Conservation (phyloP, 805 yeast species). For the Ogataea angusta region DNA sequence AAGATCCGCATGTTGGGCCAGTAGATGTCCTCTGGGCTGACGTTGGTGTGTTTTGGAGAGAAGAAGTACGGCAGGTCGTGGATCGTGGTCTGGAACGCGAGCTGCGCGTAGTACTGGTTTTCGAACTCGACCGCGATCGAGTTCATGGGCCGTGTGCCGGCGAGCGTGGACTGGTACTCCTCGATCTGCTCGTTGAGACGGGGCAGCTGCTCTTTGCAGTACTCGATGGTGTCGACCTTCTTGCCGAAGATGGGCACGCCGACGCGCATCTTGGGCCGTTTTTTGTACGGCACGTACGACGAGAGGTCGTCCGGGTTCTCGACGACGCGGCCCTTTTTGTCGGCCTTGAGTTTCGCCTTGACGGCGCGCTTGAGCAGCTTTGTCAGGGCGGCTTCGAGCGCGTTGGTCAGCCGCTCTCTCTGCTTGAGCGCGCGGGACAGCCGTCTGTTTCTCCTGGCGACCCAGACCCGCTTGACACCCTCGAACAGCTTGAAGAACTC, state of each 20-base stretch:
- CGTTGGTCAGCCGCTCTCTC: slow-evolving; percentile 57
- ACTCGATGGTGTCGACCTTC: slow-evolving; percentile 61
- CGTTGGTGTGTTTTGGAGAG: slow-evolving; percentile 58
- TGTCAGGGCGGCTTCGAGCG: slow-evolving; percentile 67
- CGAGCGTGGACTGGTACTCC: slow-evolving; percentile 49
- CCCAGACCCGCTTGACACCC: slow-evolving; percentile 81
- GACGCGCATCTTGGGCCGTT: slow-evolving; percentile 59
- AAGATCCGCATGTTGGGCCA: slow-evolving; percentile 75
- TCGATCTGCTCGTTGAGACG: slow-evolving; percentile 53
- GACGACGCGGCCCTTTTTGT: slow-evolving; percentile 55
- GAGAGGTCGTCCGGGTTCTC: slow-evolving; percentile 47
- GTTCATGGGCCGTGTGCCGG: slow-evolving; percentile 60
- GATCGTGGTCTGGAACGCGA: slow-evolving; percentile 60
- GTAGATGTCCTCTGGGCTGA: slow-evolving; percentile 58
- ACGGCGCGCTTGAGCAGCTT: slow-evolving; percentile 57
- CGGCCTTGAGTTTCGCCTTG: slow-evolving; percentile 59
- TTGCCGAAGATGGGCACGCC: slow-evolving; percentile 41
- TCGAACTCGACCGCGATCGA: slow-evolving; percentile 78
- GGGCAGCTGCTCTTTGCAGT: slow-evolving; percentile 56
- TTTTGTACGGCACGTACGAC: slow-evolving; percentile 59
- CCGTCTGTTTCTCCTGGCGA: slow-evolving; percentile 59
- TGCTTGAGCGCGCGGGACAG: slow-evolving; percentile 54
- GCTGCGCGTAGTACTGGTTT: slow-evolving; percentile 69
- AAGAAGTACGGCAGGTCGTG: slow-evolving; percentile 67
- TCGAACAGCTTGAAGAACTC: slow-evolving; percentile 73